Percentiles rank a stretch among this genome's conserved stretches.
phyloP scores from a whole-genome alignment of 148 eudicot genomes.

The Silene uniflora region DNA sequence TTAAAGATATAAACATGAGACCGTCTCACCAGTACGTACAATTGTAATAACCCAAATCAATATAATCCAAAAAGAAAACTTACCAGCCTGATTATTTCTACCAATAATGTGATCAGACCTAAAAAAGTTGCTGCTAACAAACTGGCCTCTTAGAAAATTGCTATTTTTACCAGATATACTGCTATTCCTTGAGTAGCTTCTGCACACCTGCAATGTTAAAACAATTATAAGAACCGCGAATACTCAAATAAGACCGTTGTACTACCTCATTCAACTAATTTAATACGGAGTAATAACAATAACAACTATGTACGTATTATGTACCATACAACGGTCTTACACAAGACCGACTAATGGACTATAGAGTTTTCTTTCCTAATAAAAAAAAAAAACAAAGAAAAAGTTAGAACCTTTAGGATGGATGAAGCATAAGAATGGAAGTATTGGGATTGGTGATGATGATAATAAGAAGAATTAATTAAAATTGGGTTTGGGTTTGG shows the following conservation, averaged over 20 bases:
- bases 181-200: constrained; percentile 26
- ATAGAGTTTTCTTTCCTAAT: no score
- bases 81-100: constrained; percentile 36
- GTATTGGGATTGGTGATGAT: constrained; percentile 15
- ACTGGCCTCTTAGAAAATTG: constrained; percentile 50
- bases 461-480: constrained; percentile 16
- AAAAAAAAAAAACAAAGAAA: no score
- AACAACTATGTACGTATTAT: no score
- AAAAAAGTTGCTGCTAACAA: constrained; percentile 31
- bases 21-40: no score
- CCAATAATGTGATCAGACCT: constrained; percentile 19
- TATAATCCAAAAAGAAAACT: background rate
- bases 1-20: no score
- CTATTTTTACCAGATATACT: constrained; percentile 38
- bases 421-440: constrained; percentile 20
- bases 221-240: background rate
- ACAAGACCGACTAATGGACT: no score
- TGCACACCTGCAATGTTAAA: constrained; percentile 22
- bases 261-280: no score
- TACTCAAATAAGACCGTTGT: no score
- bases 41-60: background rate
- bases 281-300: no score
- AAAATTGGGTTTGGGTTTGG: constrained; percentile 23
- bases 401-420: constrained; percentile 36
- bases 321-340: no score